Base-by-base conservation (phyloP, 352 stramenopile species). In the Blastocystis sp. region DNA sequence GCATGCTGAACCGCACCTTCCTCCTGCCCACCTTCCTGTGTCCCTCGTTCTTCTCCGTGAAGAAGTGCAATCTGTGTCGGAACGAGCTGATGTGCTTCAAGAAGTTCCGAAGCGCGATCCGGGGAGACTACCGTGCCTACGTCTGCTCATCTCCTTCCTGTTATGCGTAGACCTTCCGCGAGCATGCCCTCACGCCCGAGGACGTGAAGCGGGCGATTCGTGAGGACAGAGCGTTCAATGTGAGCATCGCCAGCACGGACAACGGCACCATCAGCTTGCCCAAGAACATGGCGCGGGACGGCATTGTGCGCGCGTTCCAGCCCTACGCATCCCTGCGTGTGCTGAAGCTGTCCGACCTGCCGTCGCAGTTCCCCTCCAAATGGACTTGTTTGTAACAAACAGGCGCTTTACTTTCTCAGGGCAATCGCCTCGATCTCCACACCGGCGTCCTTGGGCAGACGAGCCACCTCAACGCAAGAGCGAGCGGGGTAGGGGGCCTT, bases 371-470 rank as follows among this genome's bases (percentile, higher is more conserved):
- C 66, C 74, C 74, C 54, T 69, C 65, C 38, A 69, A 70, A 69
- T 24, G 21, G 6, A 34, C 11, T 17, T 88, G 38, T 79, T 88
- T 76, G 61, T 52, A 77, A 77, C 52, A 88, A 88, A 88, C 68
- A 79, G 1, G n/a, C 34, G 11, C 6, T 57, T 57, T 57, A 79
- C 61, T 78, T 42, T 77, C 63, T 88, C 42, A 64, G 78, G 78
- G 78, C 78, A 88, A 88, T 88, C 79, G 78, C 78, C 40, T 88
- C 78, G 45, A 88, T 88, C 38, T 88, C 78, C 19, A 88, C 68
- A 78, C 64, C 64, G 2, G 42, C 64, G 34, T 88, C 78, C 68
- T 88, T 88, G 78, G 78, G 78, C 79, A 88, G 78, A 88, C 78
- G 78, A 88, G 78, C 78, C 28, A 88, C 78, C 68, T 88, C 78